Base-by-base conservation (phyloP, 768 basidiomycete genomes). In the Termitomyces sp. region DNA sequence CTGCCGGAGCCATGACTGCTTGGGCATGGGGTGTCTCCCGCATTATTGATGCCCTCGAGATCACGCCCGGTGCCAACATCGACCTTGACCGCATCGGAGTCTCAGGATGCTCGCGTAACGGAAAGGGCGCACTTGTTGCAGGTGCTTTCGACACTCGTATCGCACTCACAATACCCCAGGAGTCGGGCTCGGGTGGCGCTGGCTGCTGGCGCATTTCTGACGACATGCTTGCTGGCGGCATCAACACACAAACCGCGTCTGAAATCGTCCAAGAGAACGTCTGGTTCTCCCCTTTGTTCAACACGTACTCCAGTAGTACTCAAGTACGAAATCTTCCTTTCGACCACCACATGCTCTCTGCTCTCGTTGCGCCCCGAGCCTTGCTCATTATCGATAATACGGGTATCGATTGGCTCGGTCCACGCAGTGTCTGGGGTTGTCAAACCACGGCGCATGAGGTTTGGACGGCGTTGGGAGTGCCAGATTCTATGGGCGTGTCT, bases 11-110 rank as follows among this genome's bases (percentile, higher is more conserved):
- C 9, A 78, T 83, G 79, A 81, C 73, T 16, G 82, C 83, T 2
- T 85, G 83, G 83, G 78, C 78, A 3, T 84, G 82, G 83, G 82
- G 79, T 58, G 76, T 83, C 46, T 73, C 73, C 52, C 80, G 83
- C 35, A 75, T 85, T 63, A 81, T 85, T 64, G 83, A 83, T 62
- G 79, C 75, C n/a, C 76, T 85, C 52, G 79, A 82, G 68, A 64
- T 64, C 23, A 80, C 76, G 0, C 73, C 81, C 23, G 52, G 65
- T 32, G 73, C 75, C 7, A 72, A 75, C 44, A 78, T 85, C 66
- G 74, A 85, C 64, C 61, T 75, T 27, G 65, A 65, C 33, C 73
- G 73, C 60, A 73, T 83, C 53, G 83, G 71, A 25, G 81, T 83
- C 40, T 80, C 81, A 5, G 82, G 83, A 9, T 85, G 83, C 65